These are phyloP conservation scores for Fusarium sp. DNA, from an alignment of 2,329 filamentous ascomycete species.

Conservation along the genomic window DNA sequence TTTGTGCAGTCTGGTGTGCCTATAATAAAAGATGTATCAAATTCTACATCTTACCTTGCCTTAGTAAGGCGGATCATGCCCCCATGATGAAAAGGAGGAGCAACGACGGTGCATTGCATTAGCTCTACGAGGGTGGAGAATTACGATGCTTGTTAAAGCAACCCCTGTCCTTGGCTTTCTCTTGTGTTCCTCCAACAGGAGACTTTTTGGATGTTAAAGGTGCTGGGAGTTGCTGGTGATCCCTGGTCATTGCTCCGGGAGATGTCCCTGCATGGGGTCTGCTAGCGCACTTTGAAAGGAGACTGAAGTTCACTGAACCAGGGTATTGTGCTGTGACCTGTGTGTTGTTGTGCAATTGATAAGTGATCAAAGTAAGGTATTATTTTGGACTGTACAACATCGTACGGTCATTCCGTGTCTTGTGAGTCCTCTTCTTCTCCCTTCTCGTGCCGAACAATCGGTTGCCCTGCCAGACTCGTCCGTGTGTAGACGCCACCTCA, in stretches of 20 bases:
- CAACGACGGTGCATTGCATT: slow-evolving; percentile 39
- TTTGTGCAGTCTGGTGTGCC: too few species aligned
- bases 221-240: neutral
- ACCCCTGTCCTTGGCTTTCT: slow-evolving; percentile 9
- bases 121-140: slow-evolving; percentile 19
- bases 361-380: neutral
- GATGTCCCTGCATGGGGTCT: slow-evolving; percentile 29
- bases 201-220: slow-evolving; percentile 1
- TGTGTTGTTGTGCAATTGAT: slow-evolving; percentile 6
- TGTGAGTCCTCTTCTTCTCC: slow-evolving; percentile 1
- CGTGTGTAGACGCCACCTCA: slow-evolving; percentile 16
- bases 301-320: slow-evolving; percentile 10
- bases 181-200: slow-evolving; percentile 20
- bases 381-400: slow-evolving; percentile 7
- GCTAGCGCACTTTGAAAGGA: slow-evolving; percentile 23
- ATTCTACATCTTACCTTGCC: slow-evolving; percentile 3
- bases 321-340: slow-evolving; percentile 9
- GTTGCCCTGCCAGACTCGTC: slow-evolving; percentile 23
- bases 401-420: slow-evolving; percentile 1
- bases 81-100: slow-evolving; percentile 11
- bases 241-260: slow-evolving; percentile 14
- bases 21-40: neutral
- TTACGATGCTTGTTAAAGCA: neutral
- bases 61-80: slow-evolving; percentile 1
- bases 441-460: slow-evolving; percentile 4